Conservation (phyloP, 345 rosid species). For the Noccaea bulbosa region DNA sequence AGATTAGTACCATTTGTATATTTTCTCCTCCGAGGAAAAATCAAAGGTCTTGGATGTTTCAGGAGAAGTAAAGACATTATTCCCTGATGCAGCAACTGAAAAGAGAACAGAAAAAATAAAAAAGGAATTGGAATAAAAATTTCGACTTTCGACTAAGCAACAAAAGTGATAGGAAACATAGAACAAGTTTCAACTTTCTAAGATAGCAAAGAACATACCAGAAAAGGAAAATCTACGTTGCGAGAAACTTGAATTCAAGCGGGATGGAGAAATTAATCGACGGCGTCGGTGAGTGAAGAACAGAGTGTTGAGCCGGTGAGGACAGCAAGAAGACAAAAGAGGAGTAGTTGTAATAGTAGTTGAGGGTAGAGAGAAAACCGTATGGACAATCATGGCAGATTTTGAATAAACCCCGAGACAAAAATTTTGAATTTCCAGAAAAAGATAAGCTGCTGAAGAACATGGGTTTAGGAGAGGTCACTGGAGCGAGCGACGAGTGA, state of each 20-base stretch:
- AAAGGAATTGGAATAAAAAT: neutral
- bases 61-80: conserved; percentile 68
- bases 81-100: conserved; percentile 67
- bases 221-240: conserved; percentile 12
- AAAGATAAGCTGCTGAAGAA: conserved; percentile 39
- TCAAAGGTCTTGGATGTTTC: conserved; percentile 85
- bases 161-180: neutral
- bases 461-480: conserved; percentile 3
- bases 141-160: neutral
- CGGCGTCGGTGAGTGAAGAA: conserved; percentile 63
- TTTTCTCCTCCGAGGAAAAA: conserved; percentile 84
- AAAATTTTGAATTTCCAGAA: conserved; percentile 21
- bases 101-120: conserved; percentile 15
- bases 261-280: conserved; percentile 24
- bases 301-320: conserved; percentile 72
- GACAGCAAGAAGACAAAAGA: conserved; percentile 53
- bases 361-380: conserved; percentile 53
- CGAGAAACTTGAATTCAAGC: conserved; percentile 19
- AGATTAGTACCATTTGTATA: conserved; percentile 73
- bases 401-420: conserved; percentile 4
- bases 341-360: conserved; percentile 47
- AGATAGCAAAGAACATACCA: conserved; percentile 16
- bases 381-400: conserved; percentile 49
- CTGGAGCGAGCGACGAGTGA: conserved; percentile 7
- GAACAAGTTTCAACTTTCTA: neutral